A percentile compares a stretch with the other conserved stretches of the same genome.
These are phyloP conservation scores for Taxillus chinensis DNA, from an alignment of 164 flowering plant species.

Conservation along the genomic window DNA sequence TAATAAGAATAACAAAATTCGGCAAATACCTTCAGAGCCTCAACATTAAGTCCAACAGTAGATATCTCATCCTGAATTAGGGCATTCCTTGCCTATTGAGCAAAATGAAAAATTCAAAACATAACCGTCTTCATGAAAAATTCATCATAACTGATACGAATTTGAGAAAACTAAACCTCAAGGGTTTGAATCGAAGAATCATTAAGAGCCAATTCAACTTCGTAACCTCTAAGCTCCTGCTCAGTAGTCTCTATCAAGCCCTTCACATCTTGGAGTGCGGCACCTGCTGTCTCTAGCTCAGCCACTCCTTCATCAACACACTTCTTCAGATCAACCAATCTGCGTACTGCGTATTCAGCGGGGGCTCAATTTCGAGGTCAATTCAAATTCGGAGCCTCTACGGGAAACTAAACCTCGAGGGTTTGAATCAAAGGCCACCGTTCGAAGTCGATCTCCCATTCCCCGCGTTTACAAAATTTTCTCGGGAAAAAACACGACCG, in stretches of 20 bases:
- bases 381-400: too few species aligned
- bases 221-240: constrained; percentile 61
- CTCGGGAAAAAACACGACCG: constrained; percentile 11
- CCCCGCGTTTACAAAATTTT: constrained; percentile 1
- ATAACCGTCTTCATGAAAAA: neutral
- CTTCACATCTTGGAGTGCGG: constrained; percentile 43
- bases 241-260: constrained; percentile 40
- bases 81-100: constrained; percentile 46
- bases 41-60: constrained; percentile 32
- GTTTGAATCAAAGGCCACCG: too few species aligned
- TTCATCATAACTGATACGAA: neutral
- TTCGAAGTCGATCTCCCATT: neutral
- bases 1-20: neutral
- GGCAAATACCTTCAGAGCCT: constrained; percentile 42
- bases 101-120: neutral
- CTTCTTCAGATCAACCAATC: constrained; percentile 42
- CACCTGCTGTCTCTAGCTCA: constrained; percentile 31
- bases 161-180: constrained; percentile 31
- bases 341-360: constrained; percentile 29
- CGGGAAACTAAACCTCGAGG: neutral
- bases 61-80: constrained; percentile 47
- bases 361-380: too few species aligned
- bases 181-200: constrained; percentile 48
- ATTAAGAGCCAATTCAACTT: constrained; percentile 46
- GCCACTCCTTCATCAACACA: constrained; percentile 35